These are phyloP conservation scores for Theobroma cacao DNA, from an alignment of 345 rosid genomes.

Conservation along the genomic window DNA sequence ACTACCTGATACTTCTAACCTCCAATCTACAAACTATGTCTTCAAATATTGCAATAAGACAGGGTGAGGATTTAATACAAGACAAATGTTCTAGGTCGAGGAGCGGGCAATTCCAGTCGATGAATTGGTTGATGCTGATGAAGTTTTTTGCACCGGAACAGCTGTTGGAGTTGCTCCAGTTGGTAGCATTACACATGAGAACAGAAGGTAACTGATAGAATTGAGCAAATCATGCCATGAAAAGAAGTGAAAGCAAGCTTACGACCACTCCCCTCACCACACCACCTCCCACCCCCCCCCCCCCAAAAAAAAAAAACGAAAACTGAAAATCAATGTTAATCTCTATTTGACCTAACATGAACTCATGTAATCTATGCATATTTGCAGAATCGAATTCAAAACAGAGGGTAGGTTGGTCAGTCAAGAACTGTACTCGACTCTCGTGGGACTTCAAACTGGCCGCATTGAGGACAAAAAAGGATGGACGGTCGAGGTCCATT, in stretches of 20 bases:
- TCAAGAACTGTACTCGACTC: slow-evolving; percentile 47
- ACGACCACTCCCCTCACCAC: no score
- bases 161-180: slow-evolving; percentile 71
- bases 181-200: slow-evolving; percentile 56
- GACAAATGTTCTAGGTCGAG: slow-evolving; percentile 38
- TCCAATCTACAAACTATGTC: not conserved
- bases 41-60: not conserved
- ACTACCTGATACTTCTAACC: not conserved
- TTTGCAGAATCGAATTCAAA: slow-evolving; percentile 59
- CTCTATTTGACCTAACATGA: not conserved
- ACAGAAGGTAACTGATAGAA: slow-evolving; percentile 38
- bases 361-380: not conserved
- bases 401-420: slow-evolving; percentile 40
- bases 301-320: no score
- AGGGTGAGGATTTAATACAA: not conserved
- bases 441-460: slow-evolving; percentile 75
- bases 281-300: no score
- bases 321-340: not conserved
- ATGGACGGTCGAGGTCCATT: slow-evolving; percentile 55
- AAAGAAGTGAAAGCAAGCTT: not conserved
- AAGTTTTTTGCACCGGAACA: slow-evolving; percentile 89
- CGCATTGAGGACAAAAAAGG: slow-evolving; percentile 63
- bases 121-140: slow-evolving; percentile 53
- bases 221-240: not conserved
- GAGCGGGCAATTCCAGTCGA: slow-evolving; percentile 57